Evolutionary conservation across 768 basidiomycete species (phyloP).

Genomic region (Leccinum incarnatum): DNA sequence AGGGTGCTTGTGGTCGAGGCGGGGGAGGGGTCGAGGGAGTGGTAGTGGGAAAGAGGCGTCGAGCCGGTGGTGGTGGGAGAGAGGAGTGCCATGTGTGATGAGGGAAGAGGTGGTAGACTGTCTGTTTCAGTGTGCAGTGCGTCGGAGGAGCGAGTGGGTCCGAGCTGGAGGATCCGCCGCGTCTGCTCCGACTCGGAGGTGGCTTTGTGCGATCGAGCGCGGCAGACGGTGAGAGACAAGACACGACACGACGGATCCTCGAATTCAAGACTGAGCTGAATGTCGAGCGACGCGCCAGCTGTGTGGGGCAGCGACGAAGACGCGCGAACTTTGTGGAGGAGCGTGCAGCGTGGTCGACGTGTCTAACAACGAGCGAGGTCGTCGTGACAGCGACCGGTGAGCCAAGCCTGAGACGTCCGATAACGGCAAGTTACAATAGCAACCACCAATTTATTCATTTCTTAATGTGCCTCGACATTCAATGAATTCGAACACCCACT

Average conservation of each 20-base stretch:
- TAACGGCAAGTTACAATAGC: constrained; percentile 26
- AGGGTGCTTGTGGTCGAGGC: constrained; percentile 18
- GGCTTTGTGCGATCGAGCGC: constrained; percentile 33
- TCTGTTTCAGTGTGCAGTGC: constrained; percentile 8
- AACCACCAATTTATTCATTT: constrained; percentile 12
- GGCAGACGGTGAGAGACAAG: constrained; percentile 36
- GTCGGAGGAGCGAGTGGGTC: neutral
- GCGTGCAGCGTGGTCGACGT: constrained; percentile 14
- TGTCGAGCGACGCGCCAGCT: constrained; percentile 5
- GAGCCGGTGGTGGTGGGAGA: constrained; percentile 25
- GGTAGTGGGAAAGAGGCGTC: constrained; percentile 33
- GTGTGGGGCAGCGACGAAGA: neutral
- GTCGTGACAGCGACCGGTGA: constrained; percentile 8
- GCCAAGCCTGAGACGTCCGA: neutral
- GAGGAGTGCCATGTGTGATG: constrained; percentile 21
- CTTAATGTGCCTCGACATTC: neutral
- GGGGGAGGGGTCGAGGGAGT: constrained; percentile 32
- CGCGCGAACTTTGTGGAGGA: neutral
- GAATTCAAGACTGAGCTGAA: constrained; percentile 7
- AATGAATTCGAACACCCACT: constrained; percentile 1
- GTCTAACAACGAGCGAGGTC: constrained; percentile 9
- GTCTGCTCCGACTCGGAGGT: constrained; percentile 40
- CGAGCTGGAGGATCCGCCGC: constrained; percentile 51
- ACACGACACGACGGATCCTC: constrained; percentile 52
- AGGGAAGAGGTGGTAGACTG: neutral